Evolutionary conservation across 305 asterid genomes (phyloP), one percentile per base, ranked within the genome.

Genomic region (Fraxinus xanthoxyloides): DNA sequence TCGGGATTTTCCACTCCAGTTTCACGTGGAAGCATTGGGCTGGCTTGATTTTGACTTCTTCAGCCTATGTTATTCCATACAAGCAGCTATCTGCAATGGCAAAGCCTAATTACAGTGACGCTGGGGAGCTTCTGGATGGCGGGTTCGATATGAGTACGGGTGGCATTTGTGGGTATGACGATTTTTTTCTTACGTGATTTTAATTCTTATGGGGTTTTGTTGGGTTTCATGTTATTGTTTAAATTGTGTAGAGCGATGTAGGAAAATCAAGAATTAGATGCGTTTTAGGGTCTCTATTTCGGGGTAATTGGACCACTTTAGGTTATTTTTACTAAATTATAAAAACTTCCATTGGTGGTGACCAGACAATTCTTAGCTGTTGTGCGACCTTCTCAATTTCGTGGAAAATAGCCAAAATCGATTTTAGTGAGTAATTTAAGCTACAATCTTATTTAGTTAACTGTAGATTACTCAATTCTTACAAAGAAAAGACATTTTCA

Each of bases 121-220:
- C 78, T 17, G 99, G 99, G 3, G 98, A 96, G 79, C 93, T 96
- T 72, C 88, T 96, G 6, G 98, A 96, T 82, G 99, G 99, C 23
- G 99, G 99, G 2, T 96, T 92, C 79, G 99, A 96, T 84, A 93
- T 96, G 98, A 91, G 89, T 70, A 94, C 95, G 26, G 94, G 93
- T 83, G 98, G 99, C 59, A 91, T 94, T 85, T 94, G 98, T 84
- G 98, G 98, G 99, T 95, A 90, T 4, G 86, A 4, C 21, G 1
- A 1, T 12, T 40, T 75, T 38, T 23, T 48, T 15, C 6, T 77
- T 36, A 21, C 75, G 54, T 35, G 73, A 75, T 78, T 80, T 84
- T 43, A 12, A 0, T 34, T 69, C 13, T 43, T 31, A 7, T 48
- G 75, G 21, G 51, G 12, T 63, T 75, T 5, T 43, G 5, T 8